Base-by-base conservation (phyloP, 345 rosid genomes). In the Hibiscus syriacus region DNA sequence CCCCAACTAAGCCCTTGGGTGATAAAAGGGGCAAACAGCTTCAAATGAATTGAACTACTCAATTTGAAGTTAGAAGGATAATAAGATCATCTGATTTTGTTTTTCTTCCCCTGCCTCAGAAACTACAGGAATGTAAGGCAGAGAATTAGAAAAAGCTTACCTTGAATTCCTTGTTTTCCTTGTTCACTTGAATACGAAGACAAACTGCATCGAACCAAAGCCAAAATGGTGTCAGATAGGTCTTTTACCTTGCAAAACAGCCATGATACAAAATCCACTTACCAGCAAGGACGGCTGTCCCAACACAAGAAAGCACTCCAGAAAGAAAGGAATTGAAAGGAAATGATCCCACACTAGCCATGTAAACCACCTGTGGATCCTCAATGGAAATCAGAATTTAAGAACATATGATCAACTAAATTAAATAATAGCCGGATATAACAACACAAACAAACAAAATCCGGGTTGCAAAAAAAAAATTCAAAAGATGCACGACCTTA, bases 221-320 rank as follows among this genome's bases (percentile, higher is more conserved):
- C 10, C 10, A 26, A 66, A 38, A 48, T 54, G 69, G 67, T 73
- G 25, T 60, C 14, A 22, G 64, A 1, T 16, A 25, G 23, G 9
- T 54, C 22, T 17, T 63, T 38, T 26, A 38, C 4, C 17, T 19
- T 1, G 48, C 48, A 13, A 25, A 43, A 53, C 11, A 29, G 34
- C 3, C 17, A 23, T 17, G 41, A 66, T 9, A 6, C 13, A 64
- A 8, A 64, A 49, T 60, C 62, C 49, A 74, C 89, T 80, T 70
- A 92, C 98, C 99, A 68, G 98, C 99, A 73, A 95, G 99, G 68
- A 95, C 97, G 8, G 99, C 97, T 3, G 97, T 95, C 53, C 99
- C 98, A 8, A 87, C 68, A 77, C 97, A 92, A 71, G 99, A 95
- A 80, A 95, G 99, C 45, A 95, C 84, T 67, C 98, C 99, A n/a